A percentile compares a stretch with the other conserved stretches of the same genome.
These are phyloP conservation scores for Cladobotryum protrusum DNA, from an alignment of 2,329 filamentous ascomycete genomes.

Conservation along the genomic window DNA sequence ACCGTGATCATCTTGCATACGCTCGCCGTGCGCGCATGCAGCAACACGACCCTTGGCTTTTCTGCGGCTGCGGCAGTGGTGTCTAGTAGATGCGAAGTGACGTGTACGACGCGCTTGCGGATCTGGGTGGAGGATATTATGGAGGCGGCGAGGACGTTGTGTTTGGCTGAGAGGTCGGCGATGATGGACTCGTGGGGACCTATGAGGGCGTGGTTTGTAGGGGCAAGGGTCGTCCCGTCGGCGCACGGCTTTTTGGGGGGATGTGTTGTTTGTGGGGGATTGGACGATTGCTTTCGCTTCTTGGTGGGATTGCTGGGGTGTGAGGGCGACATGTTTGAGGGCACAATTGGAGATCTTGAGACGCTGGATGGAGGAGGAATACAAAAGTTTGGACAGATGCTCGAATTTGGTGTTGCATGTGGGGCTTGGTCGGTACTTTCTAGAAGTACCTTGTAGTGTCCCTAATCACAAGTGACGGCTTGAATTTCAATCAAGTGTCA, in stretches of 20 bases:
- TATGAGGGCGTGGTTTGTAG: constrained; percentile 19
- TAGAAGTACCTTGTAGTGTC: neutral
- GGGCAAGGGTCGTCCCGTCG: constrained; percentile 1
- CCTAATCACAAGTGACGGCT: too few relatives aligned
- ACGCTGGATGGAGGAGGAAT: constrained; percentile 4
- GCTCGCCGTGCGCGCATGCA: constrained; percentile 45
- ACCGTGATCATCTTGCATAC: constrained; percentile 63
- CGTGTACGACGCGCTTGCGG: constrained; percentile 43
- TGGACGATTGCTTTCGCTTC: constrained; percentile 11
- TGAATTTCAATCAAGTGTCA: too few relatives aligned
- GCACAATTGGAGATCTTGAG: constrained; percentile 1
- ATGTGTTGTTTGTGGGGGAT: neutral
- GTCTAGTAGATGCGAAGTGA: constrained; percentile 38
- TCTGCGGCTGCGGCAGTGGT: constrained; percentile 8
- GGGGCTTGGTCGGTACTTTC: constrained; percentile 3
- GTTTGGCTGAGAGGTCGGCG: constrained; percentile 37
- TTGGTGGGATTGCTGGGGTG: constrained; percentile 1
- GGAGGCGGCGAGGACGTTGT: constrained; percentile 46
- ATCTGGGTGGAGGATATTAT: constrained; percentile 57
- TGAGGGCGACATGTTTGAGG: constrained; percentile 7
- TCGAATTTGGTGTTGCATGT: constrained; percentile 5
- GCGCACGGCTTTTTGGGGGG: constrained; percentile 11
- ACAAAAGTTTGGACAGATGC: constrained; percentile 4
- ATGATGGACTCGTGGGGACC: constrained; percentile 38
- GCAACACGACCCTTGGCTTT: constrained; percentile 33